Percentiles rank a stretch among this genome's conserved stretches.
Conservation (phyloP, 257 asterid genomes). For the Penstemon eatonii region DNA sequence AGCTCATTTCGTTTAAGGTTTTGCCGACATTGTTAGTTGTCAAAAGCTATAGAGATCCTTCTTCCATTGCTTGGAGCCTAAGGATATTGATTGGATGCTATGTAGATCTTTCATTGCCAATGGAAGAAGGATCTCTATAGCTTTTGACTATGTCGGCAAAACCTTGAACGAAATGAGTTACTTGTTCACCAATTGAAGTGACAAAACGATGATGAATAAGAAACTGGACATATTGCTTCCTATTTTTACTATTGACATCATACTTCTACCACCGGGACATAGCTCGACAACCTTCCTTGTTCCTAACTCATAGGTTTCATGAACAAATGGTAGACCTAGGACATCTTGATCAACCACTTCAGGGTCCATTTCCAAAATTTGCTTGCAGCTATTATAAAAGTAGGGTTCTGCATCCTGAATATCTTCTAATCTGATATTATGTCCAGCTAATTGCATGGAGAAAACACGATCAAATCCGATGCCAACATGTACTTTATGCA, state of each 20-base stretch:
- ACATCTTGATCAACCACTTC: slow-evolving; percentile 80
- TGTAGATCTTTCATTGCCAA: too few species aligned
- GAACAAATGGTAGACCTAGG: slow-evolving; percentile 77
- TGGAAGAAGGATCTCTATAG: too few species aligned
- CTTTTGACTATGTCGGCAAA: slow-evolving; percentile 51
- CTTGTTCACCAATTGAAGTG: slow-evolving; percentile 64
- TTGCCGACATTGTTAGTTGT: too few species aligned
- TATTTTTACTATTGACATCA: slow-evolving; percentile 73
- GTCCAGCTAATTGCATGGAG: slow-evolving; percentile 79
- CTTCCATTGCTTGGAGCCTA: too few species aligned
- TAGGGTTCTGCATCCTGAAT: too few species aligned
- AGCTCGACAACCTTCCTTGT: slow-evolving; percentile 74
- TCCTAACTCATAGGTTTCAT: slow-evolving; percentile 85
- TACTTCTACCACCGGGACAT: slow-evolving; percentile 58
- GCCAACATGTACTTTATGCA: slow-evolving; percentile 93
- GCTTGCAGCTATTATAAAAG: too few species aligned
- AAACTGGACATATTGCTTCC: slow-evolving; percentile 70
- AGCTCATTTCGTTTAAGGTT: too few species aligned
- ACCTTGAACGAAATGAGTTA: slow-evolving; percentile 63
- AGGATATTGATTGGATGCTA: too few species aligned
- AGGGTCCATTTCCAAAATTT: too few species aligned
- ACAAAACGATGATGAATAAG: slow-evolving; percentile 78
- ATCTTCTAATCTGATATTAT: too few species aligned
- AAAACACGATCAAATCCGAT: slow-evolving; percentile 84
- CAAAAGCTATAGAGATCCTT: too few species aligned